Evolutionary conservation across 176 grass and related monocot genomes (phyloP).

Genomic region (Triticum turgidum): DNA sequence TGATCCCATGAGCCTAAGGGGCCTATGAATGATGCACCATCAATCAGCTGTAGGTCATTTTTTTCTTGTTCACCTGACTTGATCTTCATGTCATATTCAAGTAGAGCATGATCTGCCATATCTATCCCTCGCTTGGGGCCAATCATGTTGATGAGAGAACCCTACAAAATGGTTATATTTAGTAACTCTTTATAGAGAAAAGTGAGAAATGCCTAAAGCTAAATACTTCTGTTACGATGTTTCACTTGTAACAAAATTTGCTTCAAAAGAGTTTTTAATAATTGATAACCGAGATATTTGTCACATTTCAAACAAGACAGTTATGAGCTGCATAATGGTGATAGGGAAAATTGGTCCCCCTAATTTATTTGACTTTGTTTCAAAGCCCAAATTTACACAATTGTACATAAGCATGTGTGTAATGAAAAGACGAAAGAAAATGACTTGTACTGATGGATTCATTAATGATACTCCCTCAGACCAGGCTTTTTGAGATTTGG

Average conservation of each 20-base stretch:
- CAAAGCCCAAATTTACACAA: background rate
- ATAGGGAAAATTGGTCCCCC: background rate
- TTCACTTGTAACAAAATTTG: background rate
- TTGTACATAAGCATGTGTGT: background rate
- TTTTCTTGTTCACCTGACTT: slow-evolving; percentile 8
- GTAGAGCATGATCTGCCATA: background rate
- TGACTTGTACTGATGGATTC: background rate
- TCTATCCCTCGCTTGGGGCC: slow-evolving; percentile 6
- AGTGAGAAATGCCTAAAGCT: background rate
- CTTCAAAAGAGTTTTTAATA: background rate
- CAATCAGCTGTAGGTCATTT: background rate
- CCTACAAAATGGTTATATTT: slow-evolving; percentile 12
- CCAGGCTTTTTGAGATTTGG: too few relatives aligned
- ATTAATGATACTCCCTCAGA: too few relatives aligned
- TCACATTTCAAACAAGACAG: background rate
- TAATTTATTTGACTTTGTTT: background rate
- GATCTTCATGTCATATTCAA: slow-evolving; percentile 18
- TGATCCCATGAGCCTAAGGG: background rate
- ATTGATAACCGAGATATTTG: background rate
- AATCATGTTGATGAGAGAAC: slow-evolving; percentile 7
- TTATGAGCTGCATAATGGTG: background rate
- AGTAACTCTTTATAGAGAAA: background rate
- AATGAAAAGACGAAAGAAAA: background rate
- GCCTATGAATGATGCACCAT: background rate
- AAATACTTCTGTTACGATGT: background rate